Base-by-base conservation (phyloP, 495 filamentous ascomycete species). In the Venustampulla echinocandica region DNA sequence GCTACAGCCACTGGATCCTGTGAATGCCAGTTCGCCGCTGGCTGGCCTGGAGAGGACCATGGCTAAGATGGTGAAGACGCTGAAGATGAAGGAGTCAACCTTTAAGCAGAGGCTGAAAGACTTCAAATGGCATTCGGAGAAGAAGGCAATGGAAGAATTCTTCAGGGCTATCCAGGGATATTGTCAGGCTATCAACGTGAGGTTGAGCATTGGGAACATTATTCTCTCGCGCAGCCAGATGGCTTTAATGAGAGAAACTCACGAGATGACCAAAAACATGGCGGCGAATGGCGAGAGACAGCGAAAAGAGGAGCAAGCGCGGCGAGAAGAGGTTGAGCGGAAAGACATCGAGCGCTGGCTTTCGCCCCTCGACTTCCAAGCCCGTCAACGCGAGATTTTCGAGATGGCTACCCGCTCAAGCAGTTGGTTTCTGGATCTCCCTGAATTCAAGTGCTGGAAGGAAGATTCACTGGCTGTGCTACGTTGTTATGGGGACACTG, bases 391-490 rank as follows among this genome's bases (percentile, higher is more conserved):
- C 7, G 23, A 53, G 18, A 37, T 55, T 15, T 38, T 47, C 25
- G 45, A 52, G 25, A 43, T 27, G 10, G 15, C 36, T 9, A 42
- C 44, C 18, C 25, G 36, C 2, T 35, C 44, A 7, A 46, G 54
- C 2, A 17, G 46, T 1, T 46, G 35, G 20, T 43, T 61, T 19
- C 22, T 57, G 9, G 33, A 54, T 6, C 48, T 37, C 2, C 38
- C 42, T 11, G 56, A 55, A 28, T 59, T 59, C 44, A 49, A 49
- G 10, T 23, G 19, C 18, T 61, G 59, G 59, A 53, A 43, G 13
- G 22, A 42, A 6, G 48, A 43, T 25, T 39, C 21, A 13, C 30
- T 50, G 4, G 50, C 52, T 34, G 17, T 53, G 10, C 30, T 61
- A 17, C 42, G 47, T 17, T 56, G 56, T 30, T 50, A 56, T 17